Conservation (phyloP, 2,329 filamentous ascomycete species). For the Phialophora verrucosa region DNA sequence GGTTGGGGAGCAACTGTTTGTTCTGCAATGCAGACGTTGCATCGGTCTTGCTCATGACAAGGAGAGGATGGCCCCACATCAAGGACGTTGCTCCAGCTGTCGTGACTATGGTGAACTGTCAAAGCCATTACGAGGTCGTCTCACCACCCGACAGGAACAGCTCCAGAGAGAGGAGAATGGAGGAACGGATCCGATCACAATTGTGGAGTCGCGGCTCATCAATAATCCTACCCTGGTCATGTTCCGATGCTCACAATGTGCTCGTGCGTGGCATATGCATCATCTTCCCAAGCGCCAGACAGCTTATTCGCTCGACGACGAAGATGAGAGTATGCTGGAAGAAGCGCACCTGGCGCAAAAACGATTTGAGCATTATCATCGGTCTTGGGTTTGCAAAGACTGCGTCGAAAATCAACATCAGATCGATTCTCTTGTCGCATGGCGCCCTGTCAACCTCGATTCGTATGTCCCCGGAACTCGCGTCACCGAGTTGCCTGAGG, state of each 20-base stretch:
- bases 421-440: conserved; percentile 81
- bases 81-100: conserved; percentile 75
- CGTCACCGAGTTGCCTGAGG: conserved; percentile 67
- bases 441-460: conserved; percentile 72
- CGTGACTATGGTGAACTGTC: conserved; percentile 70
- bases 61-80: conserved; percentile 70
- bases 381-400: conserved; percentile 78
- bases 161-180: conserved; percentile 77
- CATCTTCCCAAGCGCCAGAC: conserved; percentile 67
- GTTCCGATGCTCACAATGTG: conserved; percentile 81
- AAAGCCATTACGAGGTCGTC: conserved; percentile 72
- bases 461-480: conserved; percentile 60
- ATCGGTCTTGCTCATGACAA: conserved; percentile 71
- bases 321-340: conserved; percentile 46
- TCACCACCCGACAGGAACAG: conserved; percentile 80
- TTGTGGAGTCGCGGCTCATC: conserved; percentile 66
- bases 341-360: conserved; percentile 61
- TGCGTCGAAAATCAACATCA: conserved; percentile 71
- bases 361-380: conserved; percentile 73
- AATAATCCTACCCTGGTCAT: conserved; percentile 79
- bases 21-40: conserved; percentile 89
- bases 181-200: conserved; percentile 75
- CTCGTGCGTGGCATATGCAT: conserved; percentile 79
- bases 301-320: conserved; percentile 40
- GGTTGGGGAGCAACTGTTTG: conserved; percentile 73